Conservation (phyloP, 2,329 filamentous ascomycete species). For the Aspergillus puulaauensis region DNA sequence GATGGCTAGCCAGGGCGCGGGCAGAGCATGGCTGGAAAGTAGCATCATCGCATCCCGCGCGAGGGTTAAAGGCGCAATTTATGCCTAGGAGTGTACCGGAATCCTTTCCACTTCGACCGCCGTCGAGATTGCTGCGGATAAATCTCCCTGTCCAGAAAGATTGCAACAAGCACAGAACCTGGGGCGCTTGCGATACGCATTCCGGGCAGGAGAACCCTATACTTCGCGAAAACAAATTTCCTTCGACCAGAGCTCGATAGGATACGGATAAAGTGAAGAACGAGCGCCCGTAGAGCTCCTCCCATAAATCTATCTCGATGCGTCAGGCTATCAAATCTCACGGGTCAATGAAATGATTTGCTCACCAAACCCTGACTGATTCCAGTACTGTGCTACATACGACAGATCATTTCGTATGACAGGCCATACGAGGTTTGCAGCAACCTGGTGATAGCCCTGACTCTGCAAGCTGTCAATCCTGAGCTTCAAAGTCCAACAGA, state of each 20-base stretch:
- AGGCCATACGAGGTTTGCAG: constrained; percentile 64
- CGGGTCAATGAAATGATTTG: background rate
- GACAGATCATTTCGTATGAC: constrained; percentile 72
- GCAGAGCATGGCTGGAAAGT: constrained; percentile 79
- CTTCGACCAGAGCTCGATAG: constrained; percentile 62
- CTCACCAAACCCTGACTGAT: constrained; percentile 58
- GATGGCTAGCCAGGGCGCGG: constrained; percentile 70
- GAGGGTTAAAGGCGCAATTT: constrained; percentile 44
- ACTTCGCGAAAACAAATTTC: constrained; percentile 62
- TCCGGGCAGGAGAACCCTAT: constrained; percentile 61
- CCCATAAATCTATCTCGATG: constrained; percentile 65
- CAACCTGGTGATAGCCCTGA: constrained; percentile 58
- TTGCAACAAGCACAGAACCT: constrained; percentile 72
- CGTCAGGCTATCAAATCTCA: background rate
- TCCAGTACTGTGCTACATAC: constrained; percentile 60
- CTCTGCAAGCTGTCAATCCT: constrained; percentile 25
- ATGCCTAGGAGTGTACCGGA: constrained; percentile 62
- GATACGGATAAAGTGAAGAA: constrained; percentile 75
- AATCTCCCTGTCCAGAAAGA: constrained; percentile 68
- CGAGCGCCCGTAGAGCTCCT: constrained; percentile 72
- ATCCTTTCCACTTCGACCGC: constrained; percentile 67
- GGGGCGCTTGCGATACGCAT: constrained; percentile 66
- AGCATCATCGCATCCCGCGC: constrained; percentile 32
- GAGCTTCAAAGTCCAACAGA: background rate
- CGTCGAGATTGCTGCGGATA: constrained; percentile 65